Conservation (phyloP, 305 asterid genomes). For the Plantago coronopus region DNA sequence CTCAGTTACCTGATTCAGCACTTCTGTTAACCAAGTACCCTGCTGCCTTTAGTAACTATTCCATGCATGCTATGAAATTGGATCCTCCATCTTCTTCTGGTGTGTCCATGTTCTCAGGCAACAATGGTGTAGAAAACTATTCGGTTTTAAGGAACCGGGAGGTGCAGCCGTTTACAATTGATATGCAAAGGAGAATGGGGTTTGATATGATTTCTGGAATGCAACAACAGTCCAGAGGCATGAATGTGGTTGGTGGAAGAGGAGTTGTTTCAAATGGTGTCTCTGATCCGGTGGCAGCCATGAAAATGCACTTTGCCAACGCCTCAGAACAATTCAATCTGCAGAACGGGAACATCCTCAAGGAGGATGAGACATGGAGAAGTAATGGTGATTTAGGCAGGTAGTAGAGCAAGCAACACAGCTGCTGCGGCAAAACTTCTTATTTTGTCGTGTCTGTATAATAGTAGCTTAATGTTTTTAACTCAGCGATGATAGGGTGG, state of each 20-base stretch:
- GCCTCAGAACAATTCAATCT: conserved; percentile 46
- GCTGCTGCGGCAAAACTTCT: conserved; percentile 25
- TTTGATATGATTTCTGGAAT: conserved; percentile 46
- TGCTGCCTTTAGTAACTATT: conserved; percentile 57
- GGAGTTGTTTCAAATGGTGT: conserved; percentile 51
- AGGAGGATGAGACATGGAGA: conserved; percentile 70
- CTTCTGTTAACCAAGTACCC: conserved; percentile 72
- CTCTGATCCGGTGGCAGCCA: conserved; percentile 88
- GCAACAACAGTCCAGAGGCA: conserved; percentile 54
- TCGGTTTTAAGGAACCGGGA: conserved; percentile 47
- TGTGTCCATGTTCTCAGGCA: conserved; percentile 41
- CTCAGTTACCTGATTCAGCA: conserved; percentile 58
- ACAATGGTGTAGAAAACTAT: conserved; percentile 42
- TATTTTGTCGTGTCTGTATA: conserved; percentile 11
- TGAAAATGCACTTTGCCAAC: conserved; percentile 72
- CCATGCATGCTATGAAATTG: conserved; percentile 39
- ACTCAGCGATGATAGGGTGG: conserved; percentile 4
- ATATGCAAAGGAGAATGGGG: conserved; percentile 71
- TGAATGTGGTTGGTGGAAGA: conserved; percentile 57
- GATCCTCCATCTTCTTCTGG: conserved; percentile 39
- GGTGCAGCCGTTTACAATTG: conserved; percentile 43
- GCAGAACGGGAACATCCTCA: conserved; percentile 28
- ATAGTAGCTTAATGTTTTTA: conserved; percentile 10
- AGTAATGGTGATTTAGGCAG: conserved; percentile 66
- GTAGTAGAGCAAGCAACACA: conserved; percentile 23